Evolutionary conservation across 768 basidiomycete genomes (phyloP).

Genomic region (Mycena crocata): DNA sequence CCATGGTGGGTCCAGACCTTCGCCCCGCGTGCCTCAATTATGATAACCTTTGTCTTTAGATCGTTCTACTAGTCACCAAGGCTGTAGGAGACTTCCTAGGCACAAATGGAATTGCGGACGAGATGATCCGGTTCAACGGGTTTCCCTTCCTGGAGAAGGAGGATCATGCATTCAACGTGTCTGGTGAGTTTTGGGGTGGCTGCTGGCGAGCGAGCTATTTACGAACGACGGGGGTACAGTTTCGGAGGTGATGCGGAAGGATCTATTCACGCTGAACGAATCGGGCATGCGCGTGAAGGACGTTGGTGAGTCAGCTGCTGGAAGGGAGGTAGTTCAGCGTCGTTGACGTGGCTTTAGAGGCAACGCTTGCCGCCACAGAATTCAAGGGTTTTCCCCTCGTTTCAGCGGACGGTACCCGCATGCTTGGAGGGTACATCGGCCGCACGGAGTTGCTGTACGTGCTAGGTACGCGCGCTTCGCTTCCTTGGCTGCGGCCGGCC

Average conservation of each 20-base stretch:
- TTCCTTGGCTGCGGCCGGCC: not conserved
- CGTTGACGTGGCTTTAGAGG: conserved; percentile 59
- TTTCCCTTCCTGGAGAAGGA: conserved; percentile 98
- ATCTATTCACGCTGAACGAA: conserved; percentile 78
- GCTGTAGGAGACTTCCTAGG: conserved; percentile 96
- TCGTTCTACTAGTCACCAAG: conserved; percentile 95
- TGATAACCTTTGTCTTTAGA: conserved; percentile 61
- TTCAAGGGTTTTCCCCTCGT: conserved; percentile 96
- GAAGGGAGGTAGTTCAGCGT: not conserved
- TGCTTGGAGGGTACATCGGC: conserved; percentile 89
- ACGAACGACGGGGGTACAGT: conserved; percentile 60
- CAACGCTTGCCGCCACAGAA: conserved; percentile 72
- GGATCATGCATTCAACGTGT: conserved; percentile 90
- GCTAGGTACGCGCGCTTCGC: conserved; percentile 63
- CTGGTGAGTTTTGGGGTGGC: conserved; percentile 65
- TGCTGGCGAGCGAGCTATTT: conserved; percentile 17
- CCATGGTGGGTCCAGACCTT: conserved; percentile 75
- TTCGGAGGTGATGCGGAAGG: conserved; percentile 89
- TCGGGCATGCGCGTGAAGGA: conserved; percentile 82
- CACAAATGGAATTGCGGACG: conserved; percentile 94
- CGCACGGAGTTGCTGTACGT: conserved; percentile 88
- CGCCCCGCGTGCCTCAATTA: not conserved
- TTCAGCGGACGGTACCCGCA: conserved; percentile 65
- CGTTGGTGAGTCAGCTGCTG: conserved; percentile 68
- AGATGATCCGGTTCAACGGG: conserved; percentile 96